Evolutionary conservation across 139 green algal species (phyloP).

Genomic region (Coelastrella sp.): DNA sequence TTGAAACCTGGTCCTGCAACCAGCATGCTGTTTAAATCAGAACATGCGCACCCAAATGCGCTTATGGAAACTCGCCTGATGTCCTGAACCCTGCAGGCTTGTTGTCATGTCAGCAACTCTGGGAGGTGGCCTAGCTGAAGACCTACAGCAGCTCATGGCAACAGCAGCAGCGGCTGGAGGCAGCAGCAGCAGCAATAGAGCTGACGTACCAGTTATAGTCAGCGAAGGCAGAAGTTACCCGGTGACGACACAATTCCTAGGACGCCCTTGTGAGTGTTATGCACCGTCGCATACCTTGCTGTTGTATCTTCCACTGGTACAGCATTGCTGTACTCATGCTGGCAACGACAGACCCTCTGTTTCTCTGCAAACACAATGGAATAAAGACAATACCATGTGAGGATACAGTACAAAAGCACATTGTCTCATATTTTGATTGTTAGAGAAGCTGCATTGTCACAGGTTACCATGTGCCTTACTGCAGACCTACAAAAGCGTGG

Average conservation of each 20-base stretch:
- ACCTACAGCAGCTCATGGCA: constrained; percentile 54
- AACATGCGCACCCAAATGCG: too few species aligned
- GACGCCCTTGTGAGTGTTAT: constrained; percentile 44
- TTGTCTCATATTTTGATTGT: not conserved
- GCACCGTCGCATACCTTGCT: not conserved
- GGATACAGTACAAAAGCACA: too few species aligned
- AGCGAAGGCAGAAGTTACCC: constrained; percentile 71
- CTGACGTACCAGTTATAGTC: constrained; percentile 56
- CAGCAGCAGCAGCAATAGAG: not conserved
- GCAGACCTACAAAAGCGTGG: constrained; percentile 41
- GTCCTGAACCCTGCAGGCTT: constrained; percentile 59
- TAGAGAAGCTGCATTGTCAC: too few species aligned
- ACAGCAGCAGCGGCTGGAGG: not conserved
- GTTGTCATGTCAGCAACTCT: constrained; percentile 79
- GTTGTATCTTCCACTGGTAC: too few species aligned
- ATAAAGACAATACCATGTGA: too few species aligned
- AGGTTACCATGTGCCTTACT: too few species aligned
- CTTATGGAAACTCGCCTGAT: too few species aligned
- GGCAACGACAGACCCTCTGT: too few species aligned
- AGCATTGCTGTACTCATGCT: not conserved
- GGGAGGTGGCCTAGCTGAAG: constrained; percentile 64
- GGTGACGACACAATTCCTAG: constrained; percentile 60
- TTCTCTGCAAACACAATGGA: too few species aligned
- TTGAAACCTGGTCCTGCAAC: too few species aligned
- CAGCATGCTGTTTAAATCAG: too few species aligned